Evolutionary conservation across 768 basidiomycete species (phyloP).

Genomic region (Arthromyces matolae): DNA sequence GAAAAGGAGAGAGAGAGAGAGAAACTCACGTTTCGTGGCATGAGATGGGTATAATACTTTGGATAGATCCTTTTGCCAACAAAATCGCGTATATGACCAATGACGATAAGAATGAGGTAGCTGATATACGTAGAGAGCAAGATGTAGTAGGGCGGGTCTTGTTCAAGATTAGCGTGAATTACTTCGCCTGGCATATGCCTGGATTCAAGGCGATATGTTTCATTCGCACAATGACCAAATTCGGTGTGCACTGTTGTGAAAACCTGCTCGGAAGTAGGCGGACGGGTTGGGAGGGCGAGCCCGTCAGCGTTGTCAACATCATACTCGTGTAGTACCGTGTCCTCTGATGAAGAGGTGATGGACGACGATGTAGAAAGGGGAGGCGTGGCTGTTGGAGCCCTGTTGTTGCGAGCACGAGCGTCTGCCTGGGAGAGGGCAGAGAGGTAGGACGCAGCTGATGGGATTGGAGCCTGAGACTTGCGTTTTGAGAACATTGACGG

Average conservation of each 20-base stretch:
- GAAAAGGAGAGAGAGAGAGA: not conserved
- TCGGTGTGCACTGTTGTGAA: constrained; percentile 83
- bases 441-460: constrained; percentile 42
- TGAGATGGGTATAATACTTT: constrained; percentile 71
- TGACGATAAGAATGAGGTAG: constrained; percentile 86
- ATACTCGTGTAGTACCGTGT: constrained; percentile 55
- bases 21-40: constrained; percentile 71
- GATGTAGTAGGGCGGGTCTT: constrained; percentile 91
- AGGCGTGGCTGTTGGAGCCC: constrained; percentile 60
- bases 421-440: constrained; percentile 50
- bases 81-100: constrained; percentile 95
- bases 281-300: constrained; percentile 55
- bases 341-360: constrained; percentile 64
- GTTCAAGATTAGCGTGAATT: constrained; percentile 55
- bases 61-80: constrained; percentile 81
- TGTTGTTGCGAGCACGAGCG: constrained; percentile 52
- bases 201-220: constrained; percentile 66
- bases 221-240: constrained; percentile 87
- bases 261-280: constrained; percentile 78
- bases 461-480: constrained; percentile 26
- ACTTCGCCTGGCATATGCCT: constrained; percentile 51
- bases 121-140: constrained; percentile 89
- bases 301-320: constrained; percentile 48
- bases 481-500: constrained; percentile 63
- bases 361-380: constrained; percentile 74